phyloP scores from a whole-genome alignment of 2,329 filamentous ascomycete species.

The Lachnellula subtilissima region DNA sequence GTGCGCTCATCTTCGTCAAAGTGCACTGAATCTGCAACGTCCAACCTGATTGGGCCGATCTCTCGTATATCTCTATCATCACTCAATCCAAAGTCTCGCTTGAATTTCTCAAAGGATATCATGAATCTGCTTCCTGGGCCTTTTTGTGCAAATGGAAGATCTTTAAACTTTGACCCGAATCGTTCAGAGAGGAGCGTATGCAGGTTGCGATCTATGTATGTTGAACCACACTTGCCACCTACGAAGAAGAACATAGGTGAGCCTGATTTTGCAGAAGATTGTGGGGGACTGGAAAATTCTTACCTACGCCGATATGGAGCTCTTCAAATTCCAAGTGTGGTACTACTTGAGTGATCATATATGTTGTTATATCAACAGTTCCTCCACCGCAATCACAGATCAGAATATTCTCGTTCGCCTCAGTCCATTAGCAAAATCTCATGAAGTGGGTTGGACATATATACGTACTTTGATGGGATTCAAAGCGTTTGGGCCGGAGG shows the following conservation, averaged over 20 bases:
- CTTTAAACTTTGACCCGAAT: conserved; percentile 18
- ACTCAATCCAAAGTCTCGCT: conserved; percentile 15
- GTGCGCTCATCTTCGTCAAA: conserved; percentile 15
- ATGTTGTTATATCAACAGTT: conserved; percentile 26
- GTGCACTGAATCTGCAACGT: conserved; percentile 12
- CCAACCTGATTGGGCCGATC: conserved; percentile 14
- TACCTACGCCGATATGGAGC: conserved; percentile 16
- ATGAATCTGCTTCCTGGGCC: conserved; percentile 22
- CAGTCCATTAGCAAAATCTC: background rate
- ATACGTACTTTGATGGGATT: conserved; percentile 14
- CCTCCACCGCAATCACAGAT: conserved; percentile 26
- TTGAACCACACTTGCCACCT: conserved; percentile 26
- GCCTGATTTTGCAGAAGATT: background rate
- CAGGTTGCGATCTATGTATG: conserved; percentile 25
- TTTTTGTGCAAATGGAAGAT: conserved; percentile 11
- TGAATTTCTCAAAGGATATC: conserved; percentile 13
- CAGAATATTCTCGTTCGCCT: conserved; percentile 19
- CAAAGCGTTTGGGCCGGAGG: background rate
- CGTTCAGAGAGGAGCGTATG: conserved; percentile 16
- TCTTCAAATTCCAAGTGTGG: conserved; percentile 20
- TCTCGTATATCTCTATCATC: conserved; percentile 10
- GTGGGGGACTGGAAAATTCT: background rate
- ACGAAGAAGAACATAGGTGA: too few relatives aligned
- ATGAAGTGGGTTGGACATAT: background rate
- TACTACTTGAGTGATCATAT: conserved; percentile 14